Evolutionary conservation across 805 yeast genomes (phyloP).

Genomic region (Dipodascus albidus): DNA sequence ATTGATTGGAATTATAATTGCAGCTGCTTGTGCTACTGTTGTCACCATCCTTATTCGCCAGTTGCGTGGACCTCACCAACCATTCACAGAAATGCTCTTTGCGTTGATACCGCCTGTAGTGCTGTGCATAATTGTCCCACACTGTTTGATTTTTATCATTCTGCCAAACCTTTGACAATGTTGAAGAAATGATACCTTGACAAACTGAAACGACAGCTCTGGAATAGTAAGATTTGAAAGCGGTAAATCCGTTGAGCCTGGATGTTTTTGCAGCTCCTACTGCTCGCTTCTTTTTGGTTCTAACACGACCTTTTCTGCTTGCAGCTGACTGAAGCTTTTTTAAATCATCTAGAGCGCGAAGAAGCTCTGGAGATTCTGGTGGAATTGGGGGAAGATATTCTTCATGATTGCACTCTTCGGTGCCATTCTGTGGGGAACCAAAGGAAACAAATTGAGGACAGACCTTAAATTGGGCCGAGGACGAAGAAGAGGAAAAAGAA

Average conservation of each 20-base stretch:
- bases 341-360: background rate
- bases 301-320: background rate
- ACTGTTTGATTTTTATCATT: background rate
- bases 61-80: background rate
- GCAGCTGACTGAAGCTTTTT: background rate
- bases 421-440: background rate
- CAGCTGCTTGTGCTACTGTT: too few species aligned
- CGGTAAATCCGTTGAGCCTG: background rate
- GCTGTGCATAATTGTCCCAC: conserved; percentile 1
- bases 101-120: background rate
- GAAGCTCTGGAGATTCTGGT: background rate
- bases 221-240: background rate
- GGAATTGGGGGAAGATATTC: background rate
- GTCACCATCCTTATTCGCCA: too few species aligned
- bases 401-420: background rate
- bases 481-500: background rate
- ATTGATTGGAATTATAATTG: too few species aligned
- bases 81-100: background rate
- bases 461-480: background rate
- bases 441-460: background rate
- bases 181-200: conserved; percentile 1
- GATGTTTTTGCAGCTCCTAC: background rate
- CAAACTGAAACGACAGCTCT: background rate
- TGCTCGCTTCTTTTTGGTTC: background rate
- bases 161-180: background rate